These are phyloP conservation scores for Cladophialophora exuberans DNA, from an alignment of 2,329 filamentous ascomycete species.

Conservation along the genomic window DNA sequence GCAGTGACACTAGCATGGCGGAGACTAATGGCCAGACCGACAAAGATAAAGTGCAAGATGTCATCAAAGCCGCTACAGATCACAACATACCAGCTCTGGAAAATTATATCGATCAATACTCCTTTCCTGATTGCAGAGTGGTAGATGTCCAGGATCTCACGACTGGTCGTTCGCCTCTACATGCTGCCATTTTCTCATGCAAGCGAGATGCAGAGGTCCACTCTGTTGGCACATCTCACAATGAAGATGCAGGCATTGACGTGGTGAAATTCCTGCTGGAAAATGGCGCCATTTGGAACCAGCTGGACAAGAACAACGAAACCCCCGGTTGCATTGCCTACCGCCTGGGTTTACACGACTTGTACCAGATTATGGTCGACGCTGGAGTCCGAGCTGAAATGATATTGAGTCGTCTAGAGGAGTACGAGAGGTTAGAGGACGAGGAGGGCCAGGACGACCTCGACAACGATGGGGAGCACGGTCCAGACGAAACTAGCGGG, in stretches of 20 bases:
- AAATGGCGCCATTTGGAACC: slow-evolving; percentile 96
- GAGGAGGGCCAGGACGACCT: slow-evolving; percentile 41
- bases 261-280: slow-evolving; percentile 77
- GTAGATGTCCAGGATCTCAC: slow-evolving; percentile 80
- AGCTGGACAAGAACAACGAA: slow-evolving; percentile 82
- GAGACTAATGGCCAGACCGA: neutral
- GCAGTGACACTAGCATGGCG: too few species aligned
- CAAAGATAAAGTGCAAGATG: slow-evolving; percentile 42
- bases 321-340: slow-evolving; percentile 87
- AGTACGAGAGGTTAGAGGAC: slow-evolving; percentile 69
- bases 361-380: slow-evolving; percentile 84
- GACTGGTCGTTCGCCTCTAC: slow-evolving; percentile 84
- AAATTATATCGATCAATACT: slow-evolving; percentile 30
- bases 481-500: slow-evolving; percentile 38
- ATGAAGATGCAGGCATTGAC: slow-evolving; percentile 43
- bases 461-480: slow-evolving; percentile 31
- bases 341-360: slow-evolving; percentile 64
- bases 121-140: slow-evolving; percentile 50
- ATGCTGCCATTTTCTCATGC: slow-evolving; percentile 84
- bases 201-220: slow-evolving; percentile 38
- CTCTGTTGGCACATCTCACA: slow-evolving; percentile 40
- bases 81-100: slow-evolving; percentile 68
- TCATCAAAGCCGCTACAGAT: slow-evolving; percentile 67
- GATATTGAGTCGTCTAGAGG: slow-evolving; percentile 78
- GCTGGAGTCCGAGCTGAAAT: slow-evolving; percentile 90